Percentiles rank a stretch among this genome's conserved stretches.
phyloP scores from a whole-genome alignment of 192 early-diverging fungal genomes.

The Backusella luteola region DNA sequence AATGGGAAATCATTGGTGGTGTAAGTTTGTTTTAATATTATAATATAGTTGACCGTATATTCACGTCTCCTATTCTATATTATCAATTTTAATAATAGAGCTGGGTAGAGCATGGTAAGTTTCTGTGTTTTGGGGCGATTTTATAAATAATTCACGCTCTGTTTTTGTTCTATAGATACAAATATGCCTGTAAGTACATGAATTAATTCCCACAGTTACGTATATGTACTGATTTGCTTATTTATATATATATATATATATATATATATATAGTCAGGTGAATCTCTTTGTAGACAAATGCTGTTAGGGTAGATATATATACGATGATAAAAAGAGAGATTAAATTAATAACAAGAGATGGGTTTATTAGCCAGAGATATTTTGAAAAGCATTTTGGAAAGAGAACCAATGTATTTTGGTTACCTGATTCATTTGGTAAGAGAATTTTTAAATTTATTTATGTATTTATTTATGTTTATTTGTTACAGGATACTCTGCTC shows the following conservation, averaged over 20 bases:
- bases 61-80: background rate
- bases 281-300: slow-evolving; percentile 93
- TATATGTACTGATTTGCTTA: background rate
- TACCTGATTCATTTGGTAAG: slow-evolving; percentile 92
- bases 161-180: slow-evolving; percentile 71
- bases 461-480: background rate
- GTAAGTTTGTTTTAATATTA: slow-evolving; percentile 28
- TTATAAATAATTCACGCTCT: background rate
- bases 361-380: slow-evolving; percentile 64
- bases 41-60: background rate
- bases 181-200: slow-evolving; percentile 70
- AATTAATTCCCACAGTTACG: background rate
- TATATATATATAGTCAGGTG: slow-evolving; percentile 60
- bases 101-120: slow-evolving; percentile 78
- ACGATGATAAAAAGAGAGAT: background rate
- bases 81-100: slow-evolving; percentile 42
- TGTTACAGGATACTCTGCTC: slow-evolving; percentile 69
- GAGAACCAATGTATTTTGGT: slow-evolving; percentile 82
- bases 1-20: slow-evolving; percentile 92
- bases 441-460: background rate
- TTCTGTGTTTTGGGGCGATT: background rate
- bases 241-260: background rate
- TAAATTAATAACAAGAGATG: background rate
- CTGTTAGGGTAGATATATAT: slow-evolving; percentile 63
- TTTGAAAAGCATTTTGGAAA: slow-evolving; percentile 81